Conservation (phyloP, 148 eudicot genomes). For the Selenicereus undatus region DNA sequence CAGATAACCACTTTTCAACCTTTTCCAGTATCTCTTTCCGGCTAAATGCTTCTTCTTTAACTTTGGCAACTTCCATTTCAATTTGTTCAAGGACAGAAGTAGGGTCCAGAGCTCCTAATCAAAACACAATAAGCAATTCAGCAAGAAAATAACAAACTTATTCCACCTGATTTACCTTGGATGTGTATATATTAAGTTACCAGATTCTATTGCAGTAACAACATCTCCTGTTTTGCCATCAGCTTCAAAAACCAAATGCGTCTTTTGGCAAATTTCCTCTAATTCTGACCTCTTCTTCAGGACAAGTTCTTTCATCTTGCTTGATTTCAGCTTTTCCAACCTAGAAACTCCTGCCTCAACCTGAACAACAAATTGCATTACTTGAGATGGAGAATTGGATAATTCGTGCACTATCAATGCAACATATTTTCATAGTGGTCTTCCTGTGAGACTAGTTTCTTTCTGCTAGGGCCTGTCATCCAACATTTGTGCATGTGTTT, state of each 20-base stretch:
- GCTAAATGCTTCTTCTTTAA: conserved; percentile 90
- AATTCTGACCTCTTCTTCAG: conserved; percentile 79
- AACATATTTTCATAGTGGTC: background rate
- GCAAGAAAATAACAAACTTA: conserved; percentile 1
- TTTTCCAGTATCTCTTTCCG: conserved; percentile 87
- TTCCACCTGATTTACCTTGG: background rate
- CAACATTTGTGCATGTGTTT: background rate
- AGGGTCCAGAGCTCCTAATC: conserved; percentile 74
- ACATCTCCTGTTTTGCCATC: conserved; percentile 50
- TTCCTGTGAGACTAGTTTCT: background rate
- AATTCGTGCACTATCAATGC: background rate
- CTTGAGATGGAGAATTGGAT: conserved; percentile 12
- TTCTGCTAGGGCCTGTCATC: background rate
- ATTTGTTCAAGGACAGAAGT: conserved; percentile 71
- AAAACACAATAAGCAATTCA: conserved; percentile 14
- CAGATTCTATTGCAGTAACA: conserved; percentile 74
- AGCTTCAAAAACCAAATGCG: conserved; percentile 64
- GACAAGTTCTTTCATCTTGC: conserved; percentile 93
- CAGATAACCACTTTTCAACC: conserved; percentile 91
- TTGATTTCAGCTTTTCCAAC: conserved; percentile 79
- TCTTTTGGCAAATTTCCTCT: conserved; percentile 75
- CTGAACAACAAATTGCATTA: conserved; percentile 31
- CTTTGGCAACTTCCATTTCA: conserved; percentile 66
- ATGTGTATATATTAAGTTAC: conserved; percentile 29
- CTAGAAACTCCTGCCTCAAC: conserved; percentile 82